Conservation (phyloP, 306 rosid genomes). For the Begonia loranthoides region DNA sequence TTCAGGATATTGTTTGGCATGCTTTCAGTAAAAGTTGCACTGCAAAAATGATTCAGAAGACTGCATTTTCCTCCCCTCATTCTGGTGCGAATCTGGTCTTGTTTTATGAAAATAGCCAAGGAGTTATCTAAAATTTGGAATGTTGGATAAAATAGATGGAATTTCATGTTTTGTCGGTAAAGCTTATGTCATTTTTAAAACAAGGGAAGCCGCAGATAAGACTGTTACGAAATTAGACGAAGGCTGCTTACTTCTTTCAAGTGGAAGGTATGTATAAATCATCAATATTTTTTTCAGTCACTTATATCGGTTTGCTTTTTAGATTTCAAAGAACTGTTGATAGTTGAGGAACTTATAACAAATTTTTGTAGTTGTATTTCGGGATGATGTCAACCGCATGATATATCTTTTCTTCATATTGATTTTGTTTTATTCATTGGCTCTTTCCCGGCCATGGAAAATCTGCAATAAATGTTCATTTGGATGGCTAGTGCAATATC, state of each 20-base stretch:
- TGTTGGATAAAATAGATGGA: no score
- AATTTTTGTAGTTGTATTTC: no score
- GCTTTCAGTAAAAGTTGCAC: conserved; percentile 56
- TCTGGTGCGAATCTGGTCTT: conserved; percentile 30
- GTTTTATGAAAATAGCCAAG: background rate
- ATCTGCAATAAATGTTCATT: no score
- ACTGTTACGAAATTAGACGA: conserved; percentile 39
- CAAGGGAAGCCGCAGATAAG: conserved; percentile 47
- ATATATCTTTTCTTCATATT: no score
- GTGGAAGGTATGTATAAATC: conserved; percentile 56
- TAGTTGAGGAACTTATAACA: no score
- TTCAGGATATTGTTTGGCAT: conserved; percentile 51
- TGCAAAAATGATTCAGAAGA: conserved; percentile 59
- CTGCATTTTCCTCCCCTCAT: conserved; percentile 44
- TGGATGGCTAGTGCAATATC: no score
- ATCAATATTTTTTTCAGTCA: no score
- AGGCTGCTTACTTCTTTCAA: conserved; percentile 57
- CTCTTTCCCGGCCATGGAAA: no score
- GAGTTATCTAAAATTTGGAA: background rate
- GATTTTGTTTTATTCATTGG: no score
- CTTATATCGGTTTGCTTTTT: no score
- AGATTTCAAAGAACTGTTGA: no score
- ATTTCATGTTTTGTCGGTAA: conserved; percentile 40
- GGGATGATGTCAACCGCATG: no score
- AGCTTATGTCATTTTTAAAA: conserved; percentile 63